A percentile compares a stretch with the other conserved stretches of the same genome.
phyloP scores from a whole-genome alignment of 2,329 filamentous ascomycete genomes.

The Raffaelea ambrosiae region DNA sequence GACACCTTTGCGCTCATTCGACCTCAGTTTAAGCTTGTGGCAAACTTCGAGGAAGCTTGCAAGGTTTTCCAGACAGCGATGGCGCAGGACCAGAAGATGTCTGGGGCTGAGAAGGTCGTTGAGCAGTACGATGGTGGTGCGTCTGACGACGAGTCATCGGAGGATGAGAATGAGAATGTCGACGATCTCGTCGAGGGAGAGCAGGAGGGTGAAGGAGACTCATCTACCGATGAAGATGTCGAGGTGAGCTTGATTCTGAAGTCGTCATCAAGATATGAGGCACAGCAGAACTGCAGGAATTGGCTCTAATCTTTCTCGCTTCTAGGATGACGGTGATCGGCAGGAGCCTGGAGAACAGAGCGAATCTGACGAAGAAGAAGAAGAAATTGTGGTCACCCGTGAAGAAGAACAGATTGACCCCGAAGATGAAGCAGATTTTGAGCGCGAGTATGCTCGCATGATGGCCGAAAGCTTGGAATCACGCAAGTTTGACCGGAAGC shows the following conservation, averaged over 20 bases:
- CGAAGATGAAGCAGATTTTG: slow-evolving; percentile 93
- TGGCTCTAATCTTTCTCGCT: background rate
- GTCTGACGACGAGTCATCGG: slow-evolving; percentile 61
- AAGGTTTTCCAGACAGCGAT: slow-evolving; percentile 82
- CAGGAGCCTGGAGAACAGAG: slow-evolving; percentile 47
- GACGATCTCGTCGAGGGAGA: slow-evolving; percentile 57
- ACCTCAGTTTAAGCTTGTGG: slow-evolving; percentile 85
- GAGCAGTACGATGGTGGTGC: slow-evolving; percentile 37
- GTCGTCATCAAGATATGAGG: no score
- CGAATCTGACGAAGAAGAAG: slow-evolving; percentile 67
- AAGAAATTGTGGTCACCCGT: slow-evolving; percentile 81
- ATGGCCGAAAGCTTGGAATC: slow-evolving; percentile 97
- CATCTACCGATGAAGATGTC: slow-evolving; percentile 50
- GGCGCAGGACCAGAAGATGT: slow-evolving; percentile 77
- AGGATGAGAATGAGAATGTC: slow-evolving; percentile 65
- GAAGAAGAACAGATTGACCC: slow-evolving; percentile 86
- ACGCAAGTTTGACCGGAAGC: slow-evolving; percentile 90
- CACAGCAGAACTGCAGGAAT: no score
- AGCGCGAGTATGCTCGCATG: slow-evolving; percentile 95
- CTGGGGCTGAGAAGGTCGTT: slow-evolving; percentile 57
- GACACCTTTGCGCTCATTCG: slow-evolving; percentile 80
- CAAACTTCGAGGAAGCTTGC: slow-evolving; percentile 72
- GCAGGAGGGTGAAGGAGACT: slow-evolving; percentile 50
- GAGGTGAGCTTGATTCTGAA: no score
- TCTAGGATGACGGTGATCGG: slow-evolving; percentile 37